Evolutionary conservation across 768 basidiomycete genomes (phyloP).

Genomic region (Tylopilus sp.): DNA sequence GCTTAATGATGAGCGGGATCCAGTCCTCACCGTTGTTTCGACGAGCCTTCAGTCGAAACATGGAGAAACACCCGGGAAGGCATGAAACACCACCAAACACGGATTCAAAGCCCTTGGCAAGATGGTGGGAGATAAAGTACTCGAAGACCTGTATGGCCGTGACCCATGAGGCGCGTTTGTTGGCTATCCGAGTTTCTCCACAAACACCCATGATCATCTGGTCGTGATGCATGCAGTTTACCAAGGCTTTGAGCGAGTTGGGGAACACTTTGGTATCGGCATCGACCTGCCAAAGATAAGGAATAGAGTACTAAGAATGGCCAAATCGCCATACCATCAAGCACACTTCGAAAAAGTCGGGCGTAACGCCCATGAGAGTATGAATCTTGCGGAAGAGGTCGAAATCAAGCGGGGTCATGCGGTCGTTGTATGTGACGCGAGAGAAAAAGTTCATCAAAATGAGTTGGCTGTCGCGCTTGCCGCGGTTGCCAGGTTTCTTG

Average conservation of each 20-base stretch:
- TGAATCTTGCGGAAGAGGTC: constrained; percentile 98
- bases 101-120: constrained; percentile 97
- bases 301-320: background rate
- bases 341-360: constrained; percentile 96
- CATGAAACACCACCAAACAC: constrained; percentile 99
- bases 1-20: constrained; percentile 95
- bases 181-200: constrained; percentile 97
- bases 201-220: constrained; percentile 99
- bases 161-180: constrained; percentile 98
- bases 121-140: constrained; percentile 98
- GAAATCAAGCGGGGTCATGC: constrained; percentile 96
- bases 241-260: constrained; percentile 83
- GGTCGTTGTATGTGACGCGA: constrained; percentile 97
- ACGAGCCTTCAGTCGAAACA: constrained; percentile 97
- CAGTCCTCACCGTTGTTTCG: constrained; percentile 89
- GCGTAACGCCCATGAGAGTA: constrained; percentile 96
- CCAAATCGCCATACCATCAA: constrained; percentile 72
- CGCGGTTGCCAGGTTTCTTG: constrained; percentile 96
- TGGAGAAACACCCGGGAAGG: constrained; percentile 98
- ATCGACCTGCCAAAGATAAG: constrained; percentile 68
- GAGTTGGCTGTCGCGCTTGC: constrained; percentile 97
- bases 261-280: constrained; percentile 97
- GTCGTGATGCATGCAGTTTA: constrained; percentile 99
- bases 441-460: constrained; percentile 99
- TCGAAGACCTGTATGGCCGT: constrained; percentile 98